Percentiles rank a stretch among this genome's conserved stretches.
Evolutionary conservation across 2,329 filamentous ascomycete genomes (phyloP).

Genomic region (Scedosporium minutisporum): DNA sequence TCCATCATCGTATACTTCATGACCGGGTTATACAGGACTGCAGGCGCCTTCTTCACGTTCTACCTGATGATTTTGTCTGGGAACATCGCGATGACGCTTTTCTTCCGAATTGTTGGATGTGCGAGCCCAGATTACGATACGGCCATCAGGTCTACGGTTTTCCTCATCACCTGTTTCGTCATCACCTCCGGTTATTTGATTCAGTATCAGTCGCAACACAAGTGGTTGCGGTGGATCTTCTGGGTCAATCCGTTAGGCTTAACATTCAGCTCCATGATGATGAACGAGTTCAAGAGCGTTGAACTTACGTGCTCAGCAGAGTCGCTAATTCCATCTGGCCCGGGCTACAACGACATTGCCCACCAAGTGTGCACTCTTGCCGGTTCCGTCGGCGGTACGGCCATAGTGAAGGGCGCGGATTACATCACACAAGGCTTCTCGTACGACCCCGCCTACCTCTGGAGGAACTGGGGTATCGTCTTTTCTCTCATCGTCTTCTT

Average conservation of each 20-base stretch:
- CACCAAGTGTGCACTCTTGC: slow-evolving; percentile 75
- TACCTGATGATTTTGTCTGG: slow-evolving; percentile 59
- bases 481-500: slow-evolving; percentile 67
- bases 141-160: slow-evolving; percentile 71
- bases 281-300: slow-evolving; percentile 70
- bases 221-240: slow-evolving; percentile 73
- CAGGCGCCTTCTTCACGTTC: slow-evolving; percentile 70
- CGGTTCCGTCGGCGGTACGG: slow-evolving; percentile 58
- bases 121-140: slow-evolving; percentile 74
- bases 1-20: slow-evolving; percentile 73
- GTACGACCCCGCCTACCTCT: slow-evolving; percentile 58
- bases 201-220: slow-evolving; percentile 63
- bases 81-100: slow-evolving; percentile 65
- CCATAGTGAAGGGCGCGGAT: slow-evolving; percentile 51
- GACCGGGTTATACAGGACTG: slow-evolving; percentile 57
- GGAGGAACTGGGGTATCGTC: slow-evolving; percentile 80
- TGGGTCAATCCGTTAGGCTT: slow-evolving; percentile 68
- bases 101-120: slow-evolving; percentile 68
- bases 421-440: slow-evolving; percentile 63
- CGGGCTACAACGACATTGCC: slow-evolving; percentile 58
- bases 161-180: slow-evolving; percentile 73
- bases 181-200: slow-evolving; percentile 77
- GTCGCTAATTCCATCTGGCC: slow-evolving; percentile 62
- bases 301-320: slow-evolving; percentile 58
- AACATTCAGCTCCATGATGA: slow-evolving; percentile 70